Evolutionary conservation across 768 basidiomycete species (phyloP), one percentile per base, ranked within the genome.

Genomic region (Hemileccinum impolitum): DNA sequence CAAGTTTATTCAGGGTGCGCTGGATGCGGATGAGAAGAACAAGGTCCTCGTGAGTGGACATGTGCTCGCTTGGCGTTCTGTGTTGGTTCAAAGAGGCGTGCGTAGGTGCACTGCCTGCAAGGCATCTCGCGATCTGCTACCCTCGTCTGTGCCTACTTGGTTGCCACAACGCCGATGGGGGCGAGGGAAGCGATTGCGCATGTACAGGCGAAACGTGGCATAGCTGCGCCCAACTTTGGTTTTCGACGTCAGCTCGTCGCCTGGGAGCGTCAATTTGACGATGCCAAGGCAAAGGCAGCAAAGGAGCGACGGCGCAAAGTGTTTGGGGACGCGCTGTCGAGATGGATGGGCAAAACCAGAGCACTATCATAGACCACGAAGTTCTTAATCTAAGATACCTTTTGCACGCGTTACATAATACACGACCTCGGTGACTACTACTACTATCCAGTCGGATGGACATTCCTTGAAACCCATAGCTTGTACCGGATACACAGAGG

Each of bases 91-190:
- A 48, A 26, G 36, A 41, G 34, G 40, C 9, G 15, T 30, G 36
- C 4, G 45, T 26, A 89, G 86, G 85, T 90, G 12, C 89, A 91
- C 64, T 90, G 89, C 62, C 66, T 81, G 35, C 80, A 82, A 66
- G 89, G 89, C 36, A 76, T 89, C 50, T 87, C 85, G 57, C 77
- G 89, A 19, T 87, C 85, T 37, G 77, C 88, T 1, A 88, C 85
- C 5, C 77, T 89, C 23, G 81, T 90, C 4, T 82, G 84, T 53
- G 89, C 86, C 45, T 90, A 88, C 66, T 70, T 85, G 37, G 67
- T 84, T 17, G 75, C 75, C 7, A 67, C 72, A 15, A 75, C 70
- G 23, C 68, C 71, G 15, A 82, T 86, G 79, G 63, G 64, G 5
- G 72, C 79, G 11, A 45, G 56, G 21, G 77, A 84, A 48, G 76